phyloP scores from a whole-genome alignment of 2,329 filamentous ascomycete species.

The Cladosporium halotolerans region DNA sequence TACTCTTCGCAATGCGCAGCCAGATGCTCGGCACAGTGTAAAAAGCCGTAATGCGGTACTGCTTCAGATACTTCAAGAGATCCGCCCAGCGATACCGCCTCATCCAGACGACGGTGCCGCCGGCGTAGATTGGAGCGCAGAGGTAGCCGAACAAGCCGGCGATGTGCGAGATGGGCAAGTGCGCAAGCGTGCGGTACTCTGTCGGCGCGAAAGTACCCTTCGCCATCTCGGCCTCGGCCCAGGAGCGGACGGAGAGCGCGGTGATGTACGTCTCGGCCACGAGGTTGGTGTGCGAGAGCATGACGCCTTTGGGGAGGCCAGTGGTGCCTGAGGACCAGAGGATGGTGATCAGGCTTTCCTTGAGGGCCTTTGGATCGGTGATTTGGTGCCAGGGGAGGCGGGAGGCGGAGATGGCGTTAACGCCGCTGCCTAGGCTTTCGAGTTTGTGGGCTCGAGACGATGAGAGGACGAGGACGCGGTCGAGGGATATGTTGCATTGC shows the following conservation, averaged over 20 bases:
- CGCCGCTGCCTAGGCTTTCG: constrained; percentile 29
- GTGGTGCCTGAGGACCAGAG: constrained; percentile 46
- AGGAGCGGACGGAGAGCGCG: constrained; percentile 20
- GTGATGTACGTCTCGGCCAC: constrained; percentile 55
- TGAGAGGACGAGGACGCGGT: constrained; percentile 47
- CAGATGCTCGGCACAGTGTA: constrained; percentile 36
- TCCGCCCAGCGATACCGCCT: constrained; percentile 32
- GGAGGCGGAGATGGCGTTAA: constrained; percentile 28
- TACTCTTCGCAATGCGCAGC: constrained; percentile 34
- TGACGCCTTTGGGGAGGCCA: constrained; percentile 84
- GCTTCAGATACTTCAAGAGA: constrained; percentile 31
- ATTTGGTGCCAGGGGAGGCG: constrained; percentile 49
- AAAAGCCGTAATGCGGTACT: constrained; percentile 33
- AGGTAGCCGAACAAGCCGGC: constrained; percentile 53
- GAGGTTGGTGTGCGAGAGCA: constrained; percentile 77
- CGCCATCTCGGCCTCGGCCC: constrained; percentile 18
- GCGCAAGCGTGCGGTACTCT: constrained; percentile 41
- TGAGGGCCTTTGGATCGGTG: constrained; percentile 44
- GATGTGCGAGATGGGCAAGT: constrained; percentile 88
- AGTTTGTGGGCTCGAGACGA: constrained; percentile 34
- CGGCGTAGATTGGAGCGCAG: constrained; percentile 29
- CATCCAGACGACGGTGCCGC: constrained; percentile 35
- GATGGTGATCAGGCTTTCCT: constrained; percentile 39
- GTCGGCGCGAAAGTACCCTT: constrained; percentile 22
- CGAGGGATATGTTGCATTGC: constrained; percentile 39